Evolutionary conservation across 352 stramenopile genomes (phyloP), one percentile per base, ranked within the genome.

Genomic region (Globisporangium ultimum): DNA sequence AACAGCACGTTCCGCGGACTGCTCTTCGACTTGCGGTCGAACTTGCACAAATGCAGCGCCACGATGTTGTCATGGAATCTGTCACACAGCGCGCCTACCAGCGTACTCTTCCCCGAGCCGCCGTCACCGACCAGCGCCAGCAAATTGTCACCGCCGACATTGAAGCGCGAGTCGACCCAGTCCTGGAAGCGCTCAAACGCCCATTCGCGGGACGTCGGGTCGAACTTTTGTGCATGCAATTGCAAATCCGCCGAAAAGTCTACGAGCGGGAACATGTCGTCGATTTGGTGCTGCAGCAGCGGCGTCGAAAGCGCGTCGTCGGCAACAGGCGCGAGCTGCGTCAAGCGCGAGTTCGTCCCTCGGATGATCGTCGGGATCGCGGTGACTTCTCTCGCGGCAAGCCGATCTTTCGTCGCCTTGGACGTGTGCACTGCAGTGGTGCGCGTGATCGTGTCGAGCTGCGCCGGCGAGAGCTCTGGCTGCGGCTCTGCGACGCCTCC

Each of bases 221-320:
- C 73, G 28, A 84, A 62, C 1, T 60, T 62, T 3, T 69, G 68
- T 2, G 84, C 64, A 49, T 85, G 67, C 7, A 66, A 55, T 12
- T 75, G 59, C 6, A 89, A 64, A 18, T 90, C 81, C 1, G 66
- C 66, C 9, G 72, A 74, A 38, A 63, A 82, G 67, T 91, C 84
- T n/a, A 93, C 70, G 12, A 89, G 66, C 28, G 84, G 84, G 67
- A 93, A 93, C 64, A 91, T 72, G n/a, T 91, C 78, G 63, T 90
- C 80, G 56, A 93, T 88, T 57, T 91, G 78, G 53, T 87, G 70
- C 45, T 80, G 58, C n/a, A 62, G 56, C 28, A 93, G 58, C 10
- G 84, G 84, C 21, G 68, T 86, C 17, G 81, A 91, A 34, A 93
- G 66, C 45, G 73, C 78, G 24, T 75, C 74, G 59, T 93, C 84